Base-by-base conservation (phyloP, 2,329 filamentous ascomycete genomes). In the Zymoseptoria brevis region DNA sequence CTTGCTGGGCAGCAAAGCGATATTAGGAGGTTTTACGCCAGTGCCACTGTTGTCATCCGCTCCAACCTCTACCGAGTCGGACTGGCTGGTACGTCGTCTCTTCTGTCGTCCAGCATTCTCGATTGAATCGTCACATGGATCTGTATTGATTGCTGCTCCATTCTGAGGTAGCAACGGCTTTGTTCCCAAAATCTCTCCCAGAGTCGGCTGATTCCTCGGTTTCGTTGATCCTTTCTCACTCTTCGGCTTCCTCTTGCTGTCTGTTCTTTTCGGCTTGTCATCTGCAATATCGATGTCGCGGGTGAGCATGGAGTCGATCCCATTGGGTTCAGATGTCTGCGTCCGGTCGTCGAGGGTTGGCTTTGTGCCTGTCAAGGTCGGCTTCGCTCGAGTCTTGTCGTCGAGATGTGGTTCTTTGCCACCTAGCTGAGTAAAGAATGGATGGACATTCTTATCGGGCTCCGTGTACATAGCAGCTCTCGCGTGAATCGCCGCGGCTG, bases 41-140 rank as follows among this genome's bases (percentile, higher is more conserved):
- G 35, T 45, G 13, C 35, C 35, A 45, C 35, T 45, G 35, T 45
- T 26, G 45, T 53, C 50, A 2, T 61, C 51, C 3, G 53, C 45
- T 5, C 61, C 57, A 21, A 66, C 55, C 26, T 67, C 58, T n/a
- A 60, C 55, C 19, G 57, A 60, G 21, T 62, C 62, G 57, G 60
- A 19, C 35, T 62, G 72, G 11, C 61, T 62, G 1, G 74, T 77
- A 56, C 72, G 75, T 50, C 71, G 70, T 48, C 75, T 69, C 62
- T 77, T 77, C 50, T 70, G 70, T 16, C 71, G 68, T 5, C 62
- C 65, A 51, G 64, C 30, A 53, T 73, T 72, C 35, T 45, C 16
- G 35, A 6, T 45, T n/a, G 35, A 45, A 4, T 45, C 35, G 35
- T 45, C 35, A 45, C 11, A n/a, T 45, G 13, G 6, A 45, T 16